Percentiles rank a stretch among this genome's conserved stretches.
Evolutionary conservation across 352 stramenopile species (phyloP).

Genomic region (Globisporangium cystogenes): DNA sequence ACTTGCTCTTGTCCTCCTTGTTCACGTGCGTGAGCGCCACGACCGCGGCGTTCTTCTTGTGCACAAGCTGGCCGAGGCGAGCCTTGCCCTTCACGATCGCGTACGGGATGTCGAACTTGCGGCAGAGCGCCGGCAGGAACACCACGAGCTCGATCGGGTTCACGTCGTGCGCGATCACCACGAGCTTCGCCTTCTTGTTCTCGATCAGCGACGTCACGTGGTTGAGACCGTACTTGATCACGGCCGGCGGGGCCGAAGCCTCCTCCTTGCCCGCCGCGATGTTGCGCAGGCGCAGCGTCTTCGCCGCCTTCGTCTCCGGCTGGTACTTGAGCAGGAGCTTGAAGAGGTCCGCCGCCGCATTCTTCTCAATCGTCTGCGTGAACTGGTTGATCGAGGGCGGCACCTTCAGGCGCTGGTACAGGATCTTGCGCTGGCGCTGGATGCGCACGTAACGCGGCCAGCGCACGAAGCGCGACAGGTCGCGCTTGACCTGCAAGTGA

Average conservation of each 20-base stretch:
- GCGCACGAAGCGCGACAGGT: constrained; percentile 98
- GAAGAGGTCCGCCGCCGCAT: constrained; percentile 97
- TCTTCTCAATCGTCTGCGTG: constrained; percentile 97
- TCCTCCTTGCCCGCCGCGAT: constrained; percentile 93
- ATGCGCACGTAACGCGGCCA: constrained; percentile 99
- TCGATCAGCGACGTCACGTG: constrained; percentile 99
- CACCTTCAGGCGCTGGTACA: constrained; percentile 99
- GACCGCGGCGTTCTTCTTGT: constrained; percentile 98
- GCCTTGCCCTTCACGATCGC: constrained; percentile 99
- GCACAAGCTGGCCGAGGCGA: constrained; percentile 96
- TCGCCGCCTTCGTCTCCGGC: constrained; percentile 97
- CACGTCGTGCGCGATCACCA: constrained; percentile 99
- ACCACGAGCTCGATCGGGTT: constrained; percentile 98
- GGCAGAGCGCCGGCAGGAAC: constrained; percentile 97
- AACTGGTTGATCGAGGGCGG: constrained; percentile 99
- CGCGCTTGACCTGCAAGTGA: constrained; percentile 83
- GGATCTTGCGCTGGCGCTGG: constrained; percentile 98
- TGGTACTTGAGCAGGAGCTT: constrained; percentile 99
- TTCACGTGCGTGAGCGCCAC: constrained; percentile 96
- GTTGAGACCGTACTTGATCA: constrained; percentile 99
- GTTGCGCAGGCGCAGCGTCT: constrained; percentile 96
- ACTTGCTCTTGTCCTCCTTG: constrained; percentile 97
- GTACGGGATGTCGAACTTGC: constrained; percentile 99
- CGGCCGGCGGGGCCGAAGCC: constrained; percentile 78
- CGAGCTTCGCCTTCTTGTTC: constrained; percentile 99